Evolutionary conservation across 805 yeast genomes (phyloP), one percentile per base, ranked within the genome.

Genomic region (Metschnikowia lunata): DNA sequence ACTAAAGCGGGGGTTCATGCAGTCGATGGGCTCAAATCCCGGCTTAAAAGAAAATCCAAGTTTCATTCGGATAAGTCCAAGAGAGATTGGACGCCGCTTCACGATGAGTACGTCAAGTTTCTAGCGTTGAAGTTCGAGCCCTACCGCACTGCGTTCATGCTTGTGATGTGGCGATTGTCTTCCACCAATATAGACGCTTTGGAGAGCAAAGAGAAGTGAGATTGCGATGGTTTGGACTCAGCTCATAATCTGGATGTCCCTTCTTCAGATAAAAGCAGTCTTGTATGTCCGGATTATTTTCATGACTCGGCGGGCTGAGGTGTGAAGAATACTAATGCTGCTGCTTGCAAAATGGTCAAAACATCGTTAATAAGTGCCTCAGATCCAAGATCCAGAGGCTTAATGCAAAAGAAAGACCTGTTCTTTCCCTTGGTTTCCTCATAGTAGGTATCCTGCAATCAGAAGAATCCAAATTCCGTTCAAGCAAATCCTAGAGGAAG

Each of bases 131-230:
- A 59, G 42, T 88, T 80, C 56, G 61, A 64, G 37, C 97, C 97
- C 0, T 82, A 83, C 58, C 69, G 82, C 43, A 72, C 84, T 23
- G 76, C 79, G 3, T 75, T 85, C 40, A 85, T 85, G 87, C 58
- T 84, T 56, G 50, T 86, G 3, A 58, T 87, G 49, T 88, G 96
- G 96, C 72, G 89, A 48, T 52, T 85, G 26, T 73, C 85, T 15
- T 69, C 78, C 30, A 80, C 85, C 1, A 67, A 76, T 44, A 67
- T 83, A 36, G 82, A 75, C 1, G 80, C 67, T 2, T 55, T 71
- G 40, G 67, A 60, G 43, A 48, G 48, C 14, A 42, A 42, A 10
- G 41, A 31, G 13, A 11, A 29, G 6, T 29, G 23, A 18, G 5
- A 18, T 18, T 18, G 23, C 23, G 23, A n/a, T n/a, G n/a, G n/a